phyloP scores from a whole-genome alignment of 352 stramenopile genomes.

The Phytophthora tubulina region DNA sequence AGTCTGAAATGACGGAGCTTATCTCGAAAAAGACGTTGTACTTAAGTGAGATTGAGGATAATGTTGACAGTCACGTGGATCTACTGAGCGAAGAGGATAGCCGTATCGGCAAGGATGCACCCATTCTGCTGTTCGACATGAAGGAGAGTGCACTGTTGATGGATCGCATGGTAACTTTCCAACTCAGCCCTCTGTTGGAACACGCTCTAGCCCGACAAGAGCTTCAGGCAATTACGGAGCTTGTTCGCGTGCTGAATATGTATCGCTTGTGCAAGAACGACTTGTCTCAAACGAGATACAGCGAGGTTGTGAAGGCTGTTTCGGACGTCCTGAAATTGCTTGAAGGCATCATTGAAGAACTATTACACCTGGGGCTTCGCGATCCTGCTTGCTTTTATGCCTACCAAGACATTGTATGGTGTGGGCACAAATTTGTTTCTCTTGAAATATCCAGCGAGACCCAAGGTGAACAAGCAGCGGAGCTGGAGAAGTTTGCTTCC shows the following conservation, averaged over 20 bases:
- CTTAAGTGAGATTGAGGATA: slow-evolving; percentile 73
- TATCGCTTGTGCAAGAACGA: slow-evolving; percentile 41
- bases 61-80: slow-evolving; percentile 58
- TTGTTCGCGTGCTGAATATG: slow-evolving; percentile 71
- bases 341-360: slow-evolving; percentile 63
- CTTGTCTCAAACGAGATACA: slow-evolving; percentile 27
- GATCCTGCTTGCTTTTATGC: slow-evolving; percentile 73
- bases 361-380: slow-evolving; percentile 65
- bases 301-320: slow-evolving; percentile 41
- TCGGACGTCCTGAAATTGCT: slow-evolving; percentile 50
- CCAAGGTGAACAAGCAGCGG: slow-evolving; percentile 19
- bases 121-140: slow-evolving; percentile 87
- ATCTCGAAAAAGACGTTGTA: slow-evolving; percentile 83
- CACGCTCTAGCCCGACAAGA: slow-evolving; percentile 75
- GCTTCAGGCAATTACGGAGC: slow-evolving; percentile 60
- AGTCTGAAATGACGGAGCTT: slow-evolving; percentile 57
- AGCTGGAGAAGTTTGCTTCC: slow-evolving; percentile 60
- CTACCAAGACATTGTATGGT: slow-evolving; percentile 91
- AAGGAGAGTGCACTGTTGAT: slow-evolving; percentile 74
- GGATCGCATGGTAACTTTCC: slow-evolving; percentile 77
- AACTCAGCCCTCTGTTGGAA: slow-evolving; percentile 81
- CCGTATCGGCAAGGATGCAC: slow-evolving; percentile 76
- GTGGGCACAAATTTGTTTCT: slow-evolving; percentile 66
- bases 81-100: slow-evolving; percentile 67
- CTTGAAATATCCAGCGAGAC: slow-evolving; percentile 5